Conservation (phyloP, 2,329 filamentous ascomycete genomes). For the Amauroascus niger region DNA sequence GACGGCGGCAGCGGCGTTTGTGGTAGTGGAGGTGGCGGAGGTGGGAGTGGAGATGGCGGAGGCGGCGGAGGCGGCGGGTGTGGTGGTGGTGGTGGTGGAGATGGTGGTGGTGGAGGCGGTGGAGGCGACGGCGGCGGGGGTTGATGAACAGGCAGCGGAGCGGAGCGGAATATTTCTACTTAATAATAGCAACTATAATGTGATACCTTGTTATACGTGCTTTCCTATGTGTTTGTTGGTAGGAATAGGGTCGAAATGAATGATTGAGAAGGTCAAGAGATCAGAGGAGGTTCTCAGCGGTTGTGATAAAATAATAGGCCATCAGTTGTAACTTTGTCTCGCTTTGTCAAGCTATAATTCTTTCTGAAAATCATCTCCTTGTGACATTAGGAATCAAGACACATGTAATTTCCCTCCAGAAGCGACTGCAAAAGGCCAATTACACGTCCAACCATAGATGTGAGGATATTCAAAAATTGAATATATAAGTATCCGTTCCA, state of each 20-base stretch:
- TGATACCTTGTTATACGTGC: too few species aligned
- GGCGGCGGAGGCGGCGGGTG: background rate
- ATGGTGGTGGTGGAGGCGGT: background rate
- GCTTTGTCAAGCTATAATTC: background rate
- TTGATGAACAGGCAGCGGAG: too few species aligned
- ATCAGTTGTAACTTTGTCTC: background rate
- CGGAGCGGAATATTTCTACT: background rate
- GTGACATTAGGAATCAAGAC: background rate
- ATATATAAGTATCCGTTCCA: background rate
- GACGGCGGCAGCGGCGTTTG: constrained; percentile 37
- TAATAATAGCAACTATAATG: background rate
- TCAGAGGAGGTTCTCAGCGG: too few species aligned
- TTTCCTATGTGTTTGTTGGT: too few species aligned
- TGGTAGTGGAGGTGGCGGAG: constrained; percentile 35
- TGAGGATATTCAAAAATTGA: background rate
- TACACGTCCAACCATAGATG: background rate
- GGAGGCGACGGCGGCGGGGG: background rate
- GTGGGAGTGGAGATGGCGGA: constrained; percentile 32
- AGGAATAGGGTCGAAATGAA: too few species aligned
- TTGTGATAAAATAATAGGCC: too few species aligned
- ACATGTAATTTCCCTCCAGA: background rate
- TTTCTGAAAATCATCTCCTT: background rate
- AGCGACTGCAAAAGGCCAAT: background rate
- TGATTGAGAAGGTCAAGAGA: too few species aligned
- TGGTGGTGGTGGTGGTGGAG: background rate